phyloP scores from a whole-genome alignment of 768 basidiomycete species.

The Lyophyllum shimeji region DNA sequence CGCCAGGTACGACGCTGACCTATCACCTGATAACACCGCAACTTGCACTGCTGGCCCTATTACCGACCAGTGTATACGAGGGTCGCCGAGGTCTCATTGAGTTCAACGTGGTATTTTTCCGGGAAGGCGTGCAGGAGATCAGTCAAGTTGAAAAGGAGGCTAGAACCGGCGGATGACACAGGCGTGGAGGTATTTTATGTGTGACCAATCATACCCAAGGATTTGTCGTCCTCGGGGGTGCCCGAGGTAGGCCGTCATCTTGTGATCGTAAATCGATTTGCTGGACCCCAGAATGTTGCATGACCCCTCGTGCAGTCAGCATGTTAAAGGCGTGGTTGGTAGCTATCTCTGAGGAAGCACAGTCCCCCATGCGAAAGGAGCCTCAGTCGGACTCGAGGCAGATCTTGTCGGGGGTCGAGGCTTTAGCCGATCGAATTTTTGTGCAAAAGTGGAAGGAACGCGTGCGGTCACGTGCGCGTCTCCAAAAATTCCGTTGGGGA shows the following conservation, averaged over 20 bases:
- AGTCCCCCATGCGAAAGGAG: not conserved
- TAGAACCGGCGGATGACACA: slow-evolving; percentile 33
- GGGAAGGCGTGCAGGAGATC: slow-evolving; percentile 82
- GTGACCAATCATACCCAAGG: not conserved
- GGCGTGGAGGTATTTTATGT: not conserved
- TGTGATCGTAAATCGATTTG: slow-evolving; percentile 6
- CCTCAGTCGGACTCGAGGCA: not conserved
- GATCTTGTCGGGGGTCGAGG: not conserved
- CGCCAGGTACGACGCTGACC: slow-evolving; percentile 73
- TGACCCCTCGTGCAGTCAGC: not conserved
- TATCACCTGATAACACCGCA: slow-evolving; percentile 79
- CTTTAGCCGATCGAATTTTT: not conserved
- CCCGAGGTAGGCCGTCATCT: slow-evolving; percentile 3
- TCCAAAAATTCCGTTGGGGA: slow-evolving; percentile 44
- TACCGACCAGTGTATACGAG: slow-evolving; percentile 74
- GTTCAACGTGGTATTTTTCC: slow-evolving; percentile 84
- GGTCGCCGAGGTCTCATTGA: slow-evolving; percentile 75
- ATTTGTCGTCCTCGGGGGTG: not conserved
- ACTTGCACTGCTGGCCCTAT: slow-evolving; percentile 67
- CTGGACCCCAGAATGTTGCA: slow-evolving; percentile 8
- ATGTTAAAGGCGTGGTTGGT: slow-evolving; percentile 1
- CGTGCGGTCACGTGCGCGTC: slow-evolving; percentile 32
- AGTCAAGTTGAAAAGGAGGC: slow-evolving; percentile 70
- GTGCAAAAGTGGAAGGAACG: too few relatives aligned
- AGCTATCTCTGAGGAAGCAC: not conserved